Evolutionary conservation across 331 rosid genomes (phyloP).

Genomic region (Telfairia occidentalis): DNA sequence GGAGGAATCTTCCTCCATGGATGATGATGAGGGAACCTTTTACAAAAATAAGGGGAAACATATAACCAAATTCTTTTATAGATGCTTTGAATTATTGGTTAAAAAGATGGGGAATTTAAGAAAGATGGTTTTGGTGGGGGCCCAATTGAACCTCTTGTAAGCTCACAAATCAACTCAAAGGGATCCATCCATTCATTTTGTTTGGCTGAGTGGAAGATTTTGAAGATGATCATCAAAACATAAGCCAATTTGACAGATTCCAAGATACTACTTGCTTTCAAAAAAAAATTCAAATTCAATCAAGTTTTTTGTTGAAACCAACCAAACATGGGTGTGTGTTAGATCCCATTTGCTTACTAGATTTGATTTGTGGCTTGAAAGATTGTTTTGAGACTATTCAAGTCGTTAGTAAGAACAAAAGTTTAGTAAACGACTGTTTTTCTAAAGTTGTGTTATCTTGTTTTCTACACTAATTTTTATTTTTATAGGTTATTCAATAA

Average conservation of each 20-base stretch:
- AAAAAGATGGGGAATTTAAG: background rate
- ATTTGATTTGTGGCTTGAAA: background rate
- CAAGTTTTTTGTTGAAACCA: background rate
- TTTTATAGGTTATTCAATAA: background rate
- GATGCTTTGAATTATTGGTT: slow-evolving; percentile 13
- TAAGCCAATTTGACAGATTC: background rate
- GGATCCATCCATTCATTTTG: background rate
- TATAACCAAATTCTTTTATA: slow-evolving; percentile 1
- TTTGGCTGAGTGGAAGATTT: background rate
- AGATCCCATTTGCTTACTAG: background rate
- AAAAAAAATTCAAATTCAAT: background rate
- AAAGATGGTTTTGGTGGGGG: slow-evolving; percentile 6
- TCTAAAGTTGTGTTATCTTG: background rate
- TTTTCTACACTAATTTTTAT: background rate
- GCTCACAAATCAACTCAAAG: background rate
- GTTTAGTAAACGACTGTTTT: too few species aligned
- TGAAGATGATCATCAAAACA: background rate
- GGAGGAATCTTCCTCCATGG: slow-evolving; percentile 1
- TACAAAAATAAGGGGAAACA: slow-evolving; percentile 7
- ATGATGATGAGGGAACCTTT: slow-evolving; percentile 1
- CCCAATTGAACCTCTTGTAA: background rate
- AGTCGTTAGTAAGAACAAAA: background rate
- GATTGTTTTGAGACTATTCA: background rate
- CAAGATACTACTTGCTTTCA: background rate
- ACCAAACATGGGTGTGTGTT: background rate